Base-by-base conservation (phyloP, 495 filamentous ascomycete species). In the Hapsidospora chrysogenum region DNA sequence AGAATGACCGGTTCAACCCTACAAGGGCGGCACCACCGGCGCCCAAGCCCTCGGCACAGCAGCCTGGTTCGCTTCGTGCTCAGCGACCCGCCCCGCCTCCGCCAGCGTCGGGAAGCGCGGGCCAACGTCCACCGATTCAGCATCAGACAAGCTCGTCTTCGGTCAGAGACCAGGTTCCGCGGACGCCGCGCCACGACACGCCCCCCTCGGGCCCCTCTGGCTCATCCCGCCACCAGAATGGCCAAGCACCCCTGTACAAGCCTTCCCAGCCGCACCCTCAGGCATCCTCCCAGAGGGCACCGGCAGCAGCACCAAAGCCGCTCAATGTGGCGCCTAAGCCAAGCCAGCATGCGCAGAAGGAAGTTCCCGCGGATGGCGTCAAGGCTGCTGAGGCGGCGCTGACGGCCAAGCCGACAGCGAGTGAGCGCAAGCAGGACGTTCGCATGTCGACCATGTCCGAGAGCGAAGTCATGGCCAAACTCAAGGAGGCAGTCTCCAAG, bases 381-480 rank as follows among this genome's bases (percentile, higher is more conserved):
- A 80, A 83, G 53, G 77, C 83, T 45, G 80, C 85, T 17, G 84
- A 92, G 55, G 71, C 74, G 28, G 80, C 82, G 6, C 61, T 92
- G 42, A 78, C 79, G 0, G 72, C 75, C 44, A 87, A 89, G 63
- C 64, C 71, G 27, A 51, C 72, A 5, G 52, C 76, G 13, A 38
- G 52, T 2, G 68, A 81, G 32, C 75, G 80, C 28, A 74, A 89
- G 56, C 85, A 89, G 60, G 72, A 72, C 54, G 89, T 86, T 29
- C 84, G 89, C 43, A 95, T 97, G 80, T 95, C 87, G 33, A 84
- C 74, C 45, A 96, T 97, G 89, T 76, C 81, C 26, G 89, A 97
- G 56, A 78, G 71, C 45, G 85, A 97, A 52, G 89, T 97, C 21
- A 97, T 97, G 89, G 76, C 81, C 38, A 86, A 85, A 50, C 58